These are phyloP conservation scores for Cutaneotrichosporon dermatis DNA, from an alignment of 1,284 basidiomycete genomes.

Conservation along the genomic window DNA sequence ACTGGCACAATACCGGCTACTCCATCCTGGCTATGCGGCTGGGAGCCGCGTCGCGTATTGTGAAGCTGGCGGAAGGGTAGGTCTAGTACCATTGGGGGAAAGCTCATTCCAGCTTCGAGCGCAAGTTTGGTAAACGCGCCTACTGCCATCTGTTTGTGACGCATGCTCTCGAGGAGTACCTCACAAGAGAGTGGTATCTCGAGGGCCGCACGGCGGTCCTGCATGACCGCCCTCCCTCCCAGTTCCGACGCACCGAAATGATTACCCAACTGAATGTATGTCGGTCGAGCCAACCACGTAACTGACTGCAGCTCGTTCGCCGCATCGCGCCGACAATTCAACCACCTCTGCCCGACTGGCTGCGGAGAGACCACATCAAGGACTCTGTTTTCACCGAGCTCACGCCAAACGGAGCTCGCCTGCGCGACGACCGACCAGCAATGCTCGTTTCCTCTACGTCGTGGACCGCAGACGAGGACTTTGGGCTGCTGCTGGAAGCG, in stretches of 20 bases:
- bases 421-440: conserved; percentile 70
- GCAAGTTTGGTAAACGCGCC: conserved; percentile 68
- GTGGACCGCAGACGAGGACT: conserved; percentile 98
- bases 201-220: conserved; percentile 72
- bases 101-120: conserved; percentile 64
- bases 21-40: conserved; percentile 83
- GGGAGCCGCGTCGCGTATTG: conserved; percentile 63
- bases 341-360: conserved; percentile 36
- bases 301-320: conserved; percentile 55
- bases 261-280: conserved; percentile 62
- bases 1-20: conserved; percentile 98
- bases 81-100: conserved; percentile 13
- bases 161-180: conserved; percentile 69
- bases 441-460: conserved; percentile 88
- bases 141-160: conserved; percentile 95
- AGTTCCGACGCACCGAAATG: conserved; percentile 66
- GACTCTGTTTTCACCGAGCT: conserved; percentile 30
- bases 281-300: not conserved
- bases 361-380: conserved; percentile 35
- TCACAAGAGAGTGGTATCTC: conserved; percentile 71
- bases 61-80: conserved; percentile 68
- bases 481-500: conserved; percentile 72
- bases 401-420: conserved; percentile 30
- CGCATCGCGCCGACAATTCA: conserved; percentile 49
- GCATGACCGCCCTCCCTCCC: conserved; percentile 79